Evolutionary conservation across 1,139 yeast species (phyloP), one percentile per base, ranked within the genome.

Genomic region (Martiniozyma asiatica): DNA sequence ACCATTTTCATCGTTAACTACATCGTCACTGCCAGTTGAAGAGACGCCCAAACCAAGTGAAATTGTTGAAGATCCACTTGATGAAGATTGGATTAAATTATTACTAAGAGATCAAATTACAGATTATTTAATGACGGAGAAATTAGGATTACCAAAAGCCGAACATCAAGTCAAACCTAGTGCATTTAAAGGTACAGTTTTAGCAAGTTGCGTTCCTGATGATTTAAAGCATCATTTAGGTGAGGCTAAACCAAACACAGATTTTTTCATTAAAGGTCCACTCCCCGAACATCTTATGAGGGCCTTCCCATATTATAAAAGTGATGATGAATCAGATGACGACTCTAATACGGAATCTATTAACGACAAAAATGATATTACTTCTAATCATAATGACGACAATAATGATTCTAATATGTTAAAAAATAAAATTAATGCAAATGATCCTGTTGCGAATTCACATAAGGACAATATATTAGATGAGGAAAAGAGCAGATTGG

Each of bases 71-170:
- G 18, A 21, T 9, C 19, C 28, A 14, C 22, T 18, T 14, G 14
- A 51, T 33, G 49, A 44, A 8, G 55, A 51, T 31, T 51, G 56
- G 56, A 37, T 51, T 5, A 43, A 42, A 17, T 51, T 43, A 32
- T 32, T 47, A 7, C 30, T 49, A 6, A 38, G 55, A 31, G 50
- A 44, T 26, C 54, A 50, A 30, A 39, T 39, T 11, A 19, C 28
- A 1, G 30, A 32, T 8, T 29, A 32, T 13, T 13, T 35, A 9
- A 29, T 38, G 11, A 22, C 34, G 4, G 25, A 22, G 4, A 24
- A 20, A 6, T 19, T 32, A 9, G 29, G 27, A 10, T 13, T 21
- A 8, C n/a, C n/a, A n/a, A n/a, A n/a, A n/a, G 20, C 42, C 6
- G 42, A 38, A 17, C 43, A 40, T 4, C 43, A 43, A 7, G 8